Conservation (phyloP, 116 monocot genomes). For the Papilionanthe hybrid region DNA sequence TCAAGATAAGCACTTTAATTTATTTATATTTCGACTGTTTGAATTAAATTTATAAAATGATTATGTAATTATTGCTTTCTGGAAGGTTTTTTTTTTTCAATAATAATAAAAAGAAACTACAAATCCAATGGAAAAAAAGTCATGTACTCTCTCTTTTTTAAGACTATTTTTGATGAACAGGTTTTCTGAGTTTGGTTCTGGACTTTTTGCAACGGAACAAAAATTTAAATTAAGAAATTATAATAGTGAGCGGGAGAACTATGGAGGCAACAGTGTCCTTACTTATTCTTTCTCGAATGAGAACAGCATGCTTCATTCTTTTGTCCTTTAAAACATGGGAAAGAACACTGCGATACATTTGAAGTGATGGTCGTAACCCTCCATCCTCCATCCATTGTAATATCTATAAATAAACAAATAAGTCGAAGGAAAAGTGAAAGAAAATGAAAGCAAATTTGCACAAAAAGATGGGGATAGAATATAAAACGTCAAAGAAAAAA, state of each 20-base stretch:
- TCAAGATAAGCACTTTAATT: too few relatives aligned
- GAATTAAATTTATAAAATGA: too few relatives aligned
- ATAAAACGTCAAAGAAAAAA: background rate
- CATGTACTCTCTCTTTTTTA: background rate
- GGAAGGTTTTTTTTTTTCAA: too few relatives aligned
- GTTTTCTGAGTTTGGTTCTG: background rate
- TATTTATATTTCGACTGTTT: too few relatives aligned
- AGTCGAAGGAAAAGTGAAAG: background rate
- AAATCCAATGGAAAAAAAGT: background rate
- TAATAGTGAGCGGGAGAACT: background rate
- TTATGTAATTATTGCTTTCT: too few relatives aligned
- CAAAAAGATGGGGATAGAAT: background rate
- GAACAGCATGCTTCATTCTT: slow-evolving; percentile 28
- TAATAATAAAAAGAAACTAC: background rate
- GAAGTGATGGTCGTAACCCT: slow-evolving; percentile 46
- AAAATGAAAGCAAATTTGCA: background rate
- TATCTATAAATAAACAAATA: slow-evolving; percentile 26
- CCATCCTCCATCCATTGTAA: slow-evolving; percentile 87
- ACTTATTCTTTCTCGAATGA: slow-evolving; percentile 66
- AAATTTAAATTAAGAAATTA: background rate
- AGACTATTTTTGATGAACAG: background rate
- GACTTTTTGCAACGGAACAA: background rate
- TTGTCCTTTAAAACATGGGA: slow-evolving; percentile 33
- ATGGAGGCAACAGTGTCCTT: slow-evolving; percentile 3
- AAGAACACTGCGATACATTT: slow-evolving; percentile 49